A percentile compares a stretch with the other conserved stretches of the same genome.
Evolutionary conservation across 2,329 filamentous ascomycete genomes (phyloP).

Genomic region (Verticillium nonalfalfae): DNA sequence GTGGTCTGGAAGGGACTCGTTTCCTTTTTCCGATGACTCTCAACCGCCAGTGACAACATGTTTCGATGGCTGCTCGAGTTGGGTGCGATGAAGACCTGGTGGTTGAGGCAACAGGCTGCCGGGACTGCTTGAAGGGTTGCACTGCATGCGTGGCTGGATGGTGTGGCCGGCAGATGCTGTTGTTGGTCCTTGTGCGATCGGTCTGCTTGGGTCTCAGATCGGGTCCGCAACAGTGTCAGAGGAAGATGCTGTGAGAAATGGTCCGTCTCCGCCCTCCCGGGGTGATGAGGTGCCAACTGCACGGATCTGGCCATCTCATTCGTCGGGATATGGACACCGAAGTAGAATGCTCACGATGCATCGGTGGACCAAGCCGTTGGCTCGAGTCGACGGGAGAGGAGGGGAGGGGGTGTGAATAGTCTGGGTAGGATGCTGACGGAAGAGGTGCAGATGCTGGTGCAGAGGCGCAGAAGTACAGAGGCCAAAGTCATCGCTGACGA

Average conservation of each 20-base stretch:
- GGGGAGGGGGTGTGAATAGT: too few species aligned
- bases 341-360: not conserved
- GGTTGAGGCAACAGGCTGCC: not conserved
- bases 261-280: not conserved
- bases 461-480: not conserved
- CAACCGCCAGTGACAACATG: not conserved
- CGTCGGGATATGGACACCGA: not conserved
- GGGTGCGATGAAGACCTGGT: not conserved
- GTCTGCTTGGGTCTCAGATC: not conserved
- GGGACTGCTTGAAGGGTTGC: not conserved
- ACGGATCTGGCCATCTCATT: not conserved
- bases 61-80: not conserved
- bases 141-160: not conserved
- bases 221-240: not conserved
- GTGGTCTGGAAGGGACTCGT: not conserved
- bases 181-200: not conserved
- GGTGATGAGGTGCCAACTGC: not conserved
- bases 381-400: too few species aligned
- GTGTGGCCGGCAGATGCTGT: not conserved
- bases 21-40: not conserved
- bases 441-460: not conserved
- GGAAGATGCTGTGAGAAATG: not conserved
- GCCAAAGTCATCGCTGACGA: not conserved
- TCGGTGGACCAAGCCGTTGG: not conserved
- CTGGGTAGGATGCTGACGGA: not conserved